Conservation (phyloP, 768 basidiomycete species). For the Podaxis rugospora region DNA sequence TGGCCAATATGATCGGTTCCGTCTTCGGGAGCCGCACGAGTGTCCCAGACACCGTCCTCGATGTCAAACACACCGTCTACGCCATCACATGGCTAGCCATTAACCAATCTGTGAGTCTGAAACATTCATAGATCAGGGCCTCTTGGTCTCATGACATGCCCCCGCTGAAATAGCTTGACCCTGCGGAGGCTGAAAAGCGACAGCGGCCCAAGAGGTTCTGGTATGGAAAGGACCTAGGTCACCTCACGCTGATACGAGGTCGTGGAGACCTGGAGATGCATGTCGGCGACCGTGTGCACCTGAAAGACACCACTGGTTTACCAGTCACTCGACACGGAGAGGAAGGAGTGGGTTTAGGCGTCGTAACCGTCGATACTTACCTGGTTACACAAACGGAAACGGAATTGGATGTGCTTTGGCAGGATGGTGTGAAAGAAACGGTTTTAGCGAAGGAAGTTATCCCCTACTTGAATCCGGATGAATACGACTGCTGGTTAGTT, state of each 20-base stretch:
- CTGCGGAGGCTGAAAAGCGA: slow-evolving; percentile 46
- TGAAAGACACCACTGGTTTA: slow-evolving; percentile 45
- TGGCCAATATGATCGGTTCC: slow-evolving; percentile 43
- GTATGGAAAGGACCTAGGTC: slow-evolving; percentile 57
- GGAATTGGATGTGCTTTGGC: slow-evolving; percentile 77
- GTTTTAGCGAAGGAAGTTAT: slow-evolving; percentile 62
- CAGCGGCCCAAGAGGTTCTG: slow-evolving; percentile 74
- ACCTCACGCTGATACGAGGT: slow-evolving; percentile 60
- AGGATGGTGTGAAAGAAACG: slow-evolving; percentile 70
- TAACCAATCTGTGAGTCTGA: slow-evolving; percentile 67
- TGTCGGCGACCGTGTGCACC: slow-evolving; percentile 66
- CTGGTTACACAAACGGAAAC: slow-evolving; percentile 70
- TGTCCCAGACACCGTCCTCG: slow-evolving; percentile 58
- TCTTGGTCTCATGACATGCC: not conserved
- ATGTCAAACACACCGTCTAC: slow-evolving; percentile 71
- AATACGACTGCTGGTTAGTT: slow-evolving; percentile 84
- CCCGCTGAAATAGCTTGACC: slow-evolving; percentile 49
- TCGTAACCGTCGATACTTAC: slow-evolving; percentile 51
- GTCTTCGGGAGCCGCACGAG: slow-evolving; percentile 40
- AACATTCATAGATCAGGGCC: not conserved
- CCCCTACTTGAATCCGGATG: slow-evolving; percentile 84
- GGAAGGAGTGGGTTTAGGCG: slow-evolving; percentile 37
- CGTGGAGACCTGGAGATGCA: slow-evolving; percentile 61
- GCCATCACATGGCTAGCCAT: slow-evolving; percentile 85
- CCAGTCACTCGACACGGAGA: slow-evolving; percentile 61